These are phyloP conservation scores for Sechiopsis laciniata DNA, from an alignment of 306 rosid species.

Conservation along the genomic window DNA sequence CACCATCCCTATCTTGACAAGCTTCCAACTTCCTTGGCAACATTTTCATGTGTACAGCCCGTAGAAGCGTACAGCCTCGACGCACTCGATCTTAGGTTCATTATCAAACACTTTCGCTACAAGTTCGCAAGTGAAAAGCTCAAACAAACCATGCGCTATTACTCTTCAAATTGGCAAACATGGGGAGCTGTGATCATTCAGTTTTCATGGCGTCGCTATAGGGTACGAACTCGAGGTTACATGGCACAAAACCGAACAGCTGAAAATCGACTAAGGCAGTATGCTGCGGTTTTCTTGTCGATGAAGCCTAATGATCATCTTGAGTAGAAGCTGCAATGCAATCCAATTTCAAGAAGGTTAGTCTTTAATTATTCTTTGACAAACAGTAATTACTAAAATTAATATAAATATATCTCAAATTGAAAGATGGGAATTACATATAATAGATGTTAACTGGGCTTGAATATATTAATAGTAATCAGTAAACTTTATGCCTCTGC, in stretches of 20 bases:
- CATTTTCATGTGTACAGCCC: conserved; percentile 62
- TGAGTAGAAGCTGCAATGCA: conserved; percentile 31
- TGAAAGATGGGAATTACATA: too few relatives aligned
- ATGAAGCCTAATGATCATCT: conserved; percentile 91
- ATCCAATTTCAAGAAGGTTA: background rate
- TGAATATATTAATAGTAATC: too few relatives aligned
- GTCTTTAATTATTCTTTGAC: too few relatives aligned
- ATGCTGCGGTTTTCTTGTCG: conserved; percentile 91
- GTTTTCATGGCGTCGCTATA: conserved; percentile 63
- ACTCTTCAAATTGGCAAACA: conserved; percentile 94
- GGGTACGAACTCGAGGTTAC: conserved; percentile 71
- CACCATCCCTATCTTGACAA: conserved; percentile 54
- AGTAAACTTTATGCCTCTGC: too few relatives aligned
- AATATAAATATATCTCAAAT: too few relatives aligned
- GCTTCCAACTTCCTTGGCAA: conserved; percentile 77
- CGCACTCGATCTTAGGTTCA: conserved; percentile 51
- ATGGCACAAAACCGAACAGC: conserved; percentile 37
- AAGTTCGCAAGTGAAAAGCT: conserved; percentile 78
- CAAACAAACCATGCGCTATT: conserved; percentile 76
- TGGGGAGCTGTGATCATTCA: conserved; percentile 92
- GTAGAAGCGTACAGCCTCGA: conserved; percentile 77
- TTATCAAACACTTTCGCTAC: conserved; percentile 82
- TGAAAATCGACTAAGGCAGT: conserved; percentile 63
- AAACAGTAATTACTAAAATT: too few relatives aligned
- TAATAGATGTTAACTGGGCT: too few relatives aligned